phyloP scores from a whole-genome alignment of 1,284 basidiomycete genomes.

The Peniophora sp. region DNA sequence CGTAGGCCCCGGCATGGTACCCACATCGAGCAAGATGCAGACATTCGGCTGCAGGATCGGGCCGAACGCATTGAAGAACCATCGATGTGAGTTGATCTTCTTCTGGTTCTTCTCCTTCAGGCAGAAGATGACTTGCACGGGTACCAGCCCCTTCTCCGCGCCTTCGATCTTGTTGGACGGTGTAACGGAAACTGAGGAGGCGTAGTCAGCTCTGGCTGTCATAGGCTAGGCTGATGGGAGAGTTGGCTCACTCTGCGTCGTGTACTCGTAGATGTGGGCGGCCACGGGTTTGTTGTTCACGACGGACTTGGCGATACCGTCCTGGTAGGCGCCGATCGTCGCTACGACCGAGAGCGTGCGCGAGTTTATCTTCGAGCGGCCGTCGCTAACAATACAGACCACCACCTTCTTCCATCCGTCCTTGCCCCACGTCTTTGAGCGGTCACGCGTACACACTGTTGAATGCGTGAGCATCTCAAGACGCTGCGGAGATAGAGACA shows the following conservation, averaged over 20 bases:
- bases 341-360: constrained; percentile 82
- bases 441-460: constrained; percentile 63
- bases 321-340: constrained; percentile 78
- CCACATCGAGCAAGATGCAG: constrained; percentile 91
- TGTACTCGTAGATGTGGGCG: constrained; percentile 95
- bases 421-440: constrained; percentile 91
- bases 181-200: constrained; percentile 65
- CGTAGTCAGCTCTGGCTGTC: constrained; percentile 10
- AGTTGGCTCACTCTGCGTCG: constrained; percentile 64
- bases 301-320: constrained; percentile 86
- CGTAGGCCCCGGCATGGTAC: constrained; percentile 85
- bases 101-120: constrained; percentile 91
- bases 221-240: constrained; percentile 4
- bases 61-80: constrained; percentile 88
- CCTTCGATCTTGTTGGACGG: constrained; percentile 79
- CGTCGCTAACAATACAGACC: constrained; percentile 62
- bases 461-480: too few species aligned
- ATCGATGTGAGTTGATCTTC: constrained; percentile 91
- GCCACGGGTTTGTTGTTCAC: constrained; percentile 82
- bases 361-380: constrained; percentile 79
- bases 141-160: constrained; percentile 72
- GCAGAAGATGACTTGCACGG: constrained; percentile 91
- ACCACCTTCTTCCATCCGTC: constrained; percentile 95
- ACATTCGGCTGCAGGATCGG: constrained; percentile 80
- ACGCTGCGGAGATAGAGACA: too few species aligned